Evolutionary conservation across 148 eudicot species (phyloP).

Genomic region (Rhododendron simsii): DNA sequence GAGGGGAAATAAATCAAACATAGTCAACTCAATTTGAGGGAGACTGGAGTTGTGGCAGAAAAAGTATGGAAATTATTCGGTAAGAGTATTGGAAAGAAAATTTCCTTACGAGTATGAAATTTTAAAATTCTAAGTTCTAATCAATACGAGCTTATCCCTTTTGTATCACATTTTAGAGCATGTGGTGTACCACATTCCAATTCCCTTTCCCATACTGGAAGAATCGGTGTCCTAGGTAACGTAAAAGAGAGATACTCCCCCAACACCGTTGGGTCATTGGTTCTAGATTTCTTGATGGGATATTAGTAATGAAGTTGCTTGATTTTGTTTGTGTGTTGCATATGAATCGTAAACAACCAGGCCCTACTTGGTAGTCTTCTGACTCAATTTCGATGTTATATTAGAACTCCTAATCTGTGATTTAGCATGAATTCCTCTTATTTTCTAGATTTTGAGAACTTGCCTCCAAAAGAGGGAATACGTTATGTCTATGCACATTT

Average conservation of each 20-base stretch:
- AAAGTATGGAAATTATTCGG: too few species aligned
- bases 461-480: not conserved
- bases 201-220: not conserved
- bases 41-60: too few species aligned
- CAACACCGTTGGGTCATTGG: not conserved
- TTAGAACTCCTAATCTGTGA: not conserved
- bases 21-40: too few species aligned
- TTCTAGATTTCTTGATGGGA: not conserved
- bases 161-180: not conserved
- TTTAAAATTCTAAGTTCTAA: too few species aligned
- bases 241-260: not conserved
- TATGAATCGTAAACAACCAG: too few species aligned
- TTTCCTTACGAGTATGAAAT: not conserved
- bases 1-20: too few species aligned
- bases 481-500: not conserved
- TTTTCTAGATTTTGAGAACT: not conserved
- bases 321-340: too few species aligned
- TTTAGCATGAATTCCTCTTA: not conserved
- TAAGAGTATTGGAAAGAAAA: not conserved
- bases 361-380: too few species aligned
- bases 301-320: not conserved
- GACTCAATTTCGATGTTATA: not conserved
- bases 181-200: not conserved
- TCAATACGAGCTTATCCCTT: not conserved
- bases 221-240: not conserved